Evolutionary conservation across 140 eudicot genomes (phyloP), one percentile per base, ranked within the genome.

Genomic region (Cichorium intybus): DNA sequence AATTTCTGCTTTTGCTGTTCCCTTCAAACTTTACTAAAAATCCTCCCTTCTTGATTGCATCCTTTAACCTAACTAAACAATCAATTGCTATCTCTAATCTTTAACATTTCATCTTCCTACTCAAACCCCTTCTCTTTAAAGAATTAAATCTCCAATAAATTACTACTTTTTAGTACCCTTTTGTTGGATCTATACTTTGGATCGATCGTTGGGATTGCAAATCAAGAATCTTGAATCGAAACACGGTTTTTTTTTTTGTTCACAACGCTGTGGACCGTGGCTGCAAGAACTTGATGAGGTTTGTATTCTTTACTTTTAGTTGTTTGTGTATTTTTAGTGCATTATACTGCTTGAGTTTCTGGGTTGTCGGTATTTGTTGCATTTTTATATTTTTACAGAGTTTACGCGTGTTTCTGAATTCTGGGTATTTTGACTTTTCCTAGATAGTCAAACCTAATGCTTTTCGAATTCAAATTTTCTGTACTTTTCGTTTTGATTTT

Each of bases 271-370:
- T 35, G 22, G 55, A 10, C 29, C 37, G 55, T 54, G 29, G 64
- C 67, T 71, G 31, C 64, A 62, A 37, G 35, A 72, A 62, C 59
- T 72, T 63, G 52, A 72, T 63, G 77, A 72, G 77, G 77, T 72
- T 16, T 53, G 23, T 12, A 23, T 18, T 72, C 28, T 72, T 41
- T 39, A 37, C 63, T 37, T 45, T 43, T 27, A 3, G 14, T 16
- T 33, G 39, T 70, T 47, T 10, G 45, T 59, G 59, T 31, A 5
- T 9, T 18, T 65, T 34, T 22, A 22, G 62, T 58, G 47, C 41
- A 55, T 68, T 55, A 4, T 12, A 33, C 48, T 49, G 33, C 58
- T 14, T 11, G 23, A 7, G 17, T 65, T 43, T 65, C 55, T 62
- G 68, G 68, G 68, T 41, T 14, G 33, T 37, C 7, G 18, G n/a